Percentiles rank a stretch among this genome's conserved stretches.
These are phyloP conservation scores for Pythium chondricola DNA, from an alignment of 352 stramenopile genomes.

Conservation along the genomic window DNA sequence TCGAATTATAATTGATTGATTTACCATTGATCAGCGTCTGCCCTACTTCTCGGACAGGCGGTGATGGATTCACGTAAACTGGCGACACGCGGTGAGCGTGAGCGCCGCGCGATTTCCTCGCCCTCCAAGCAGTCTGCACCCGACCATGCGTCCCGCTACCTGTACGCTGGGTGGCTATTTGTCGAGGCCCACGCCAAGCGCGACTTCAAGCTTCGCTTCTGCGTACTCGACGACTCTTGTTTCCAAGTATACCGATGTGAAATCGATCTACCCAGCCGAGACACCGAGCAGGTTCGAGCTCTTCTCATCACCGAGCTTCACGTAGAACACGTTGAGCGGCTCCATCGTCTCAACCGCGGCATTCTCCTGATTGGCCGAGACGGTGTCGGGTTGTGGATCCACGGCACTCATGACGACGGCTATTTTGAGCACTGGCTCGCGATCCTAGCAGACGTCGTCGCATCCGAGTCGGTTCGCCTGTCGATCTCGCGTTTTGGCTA, in stretches of 20 bases:
- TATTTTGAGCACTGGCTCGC: slow-evolving; percentile 37
- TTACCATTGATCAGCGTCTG: no score
- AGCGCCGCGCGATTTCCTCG: no score
- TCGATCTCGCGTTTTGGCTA: slow-evolving; percentile 15
- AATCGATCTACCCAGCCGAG: slow-evolving; percentile 3
- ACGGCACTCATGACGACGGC: slow-evolving; percentile 22
- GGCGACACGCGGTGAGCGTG: no score
- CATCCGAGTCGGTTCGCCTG: slow-evolving; percentile 1
- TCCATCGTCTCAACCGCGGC: slow-evolving; percentile 37
- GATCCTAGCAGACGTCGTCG: slow-evolving; percentile 16
- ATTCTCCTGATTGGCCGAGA: slow-evolving; percentile 26
- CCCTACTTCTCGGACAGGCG: no score
- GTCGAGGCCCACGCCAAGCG: slow-evolving; percentile 25
- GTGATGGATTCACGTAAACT: no score
- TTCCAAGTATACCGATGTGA: slow-evolving; percentile 20
- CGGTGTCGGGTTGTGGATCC: slow-evolving; percentile 28
- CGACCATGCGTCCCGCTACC: no score
- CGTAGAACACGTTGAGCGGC: slow-evolving; percentile 27
- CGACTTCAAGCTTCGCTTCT: slow-evolving; percentile 34
- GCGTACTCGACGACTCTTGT: slow-evolving; percentile 29
- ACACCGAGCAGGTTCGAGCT: not conserved
- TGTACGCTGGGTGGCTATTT: slow-evolving; percentile 33
- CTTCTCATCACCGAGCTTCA: slow-evolving; percentile 4
- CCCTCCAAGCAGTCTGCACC: no score
- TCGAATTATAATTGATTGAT: no score